A percentile compares a stretch with the other conserved stretches of the same genome.
These are phyloP conservation scores for Exophiala oligosperma DNA, from an alignment of 2,329 filamentous ascomycete species.

Conservation along the genomic window DNA sequence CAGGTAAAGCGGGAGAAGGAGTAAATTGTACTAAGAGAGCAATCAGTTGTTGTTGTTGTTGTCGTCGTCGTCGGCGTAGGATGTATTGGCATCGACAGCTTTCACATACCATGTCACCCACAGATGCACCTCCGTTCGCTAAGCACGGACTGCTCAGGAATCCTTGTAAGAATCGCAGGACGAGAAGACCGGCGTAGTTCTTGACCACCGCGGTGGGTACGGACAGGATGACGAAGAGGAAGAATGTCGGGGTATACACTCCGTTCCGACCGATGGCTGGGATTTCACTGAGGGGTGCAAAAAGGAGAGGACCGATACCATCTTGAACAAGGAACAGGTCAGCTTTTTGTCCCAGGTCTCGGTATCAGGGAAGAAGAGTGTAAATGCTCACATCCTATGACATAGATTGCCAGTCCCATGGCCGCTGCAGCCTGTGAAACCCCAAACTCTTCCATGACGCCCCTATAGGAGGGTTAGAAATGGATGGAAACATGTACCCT, in stretches of 20 bases:
- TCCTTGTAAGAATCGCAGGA: constrained; percentile 63
- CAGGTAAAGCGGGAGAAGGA: constrained; percentile 58
- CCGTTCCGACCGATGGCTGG: constrained; percentile 66
- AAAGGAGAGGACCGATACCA: constrained; percentile 36
- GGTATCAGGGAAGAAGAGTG: background rate
- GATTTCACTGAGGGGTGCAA: constrained; percentile 66
- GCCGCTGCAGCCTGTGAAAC: constrained; percentile 14
- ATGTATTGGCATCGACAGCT: background rate
- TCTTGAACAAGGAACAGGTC: constrained; percentile 2
- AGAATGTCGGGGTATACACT: constrained; percentile 67
- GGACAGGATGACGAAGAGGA: constrained; percentile 66
- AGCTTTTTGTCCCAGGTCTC: background rate
- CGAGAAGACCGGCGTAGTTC: constrained; percentile 64
- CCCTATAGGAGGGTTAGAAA: constrained; percentile 3
- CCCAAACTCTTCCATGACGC: constrained; percentile 18
- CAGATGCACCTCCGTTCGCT: constrained; percentile 54
- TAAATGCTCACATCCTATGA: constrained; percentile 42
- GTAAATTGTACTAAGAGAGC: constrained; percentile 45
- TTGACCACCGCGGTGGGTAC: constrained; percentile 64
- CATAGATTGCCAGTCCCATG: constrained; percentile 26
- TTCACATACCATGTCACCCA: constrained; percentile 38
- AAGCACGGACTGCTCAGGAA: constrained; percentile 67
- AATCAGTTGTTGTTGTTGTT: too few relatives aligned
- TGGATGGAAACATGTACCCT: background rate
- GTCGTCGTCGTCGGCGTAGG: too few relatives aligned